Conservation (phyloP, 2,329 filamentous ascomycete genomes). For the Ophiostoma sp. region DNA sequence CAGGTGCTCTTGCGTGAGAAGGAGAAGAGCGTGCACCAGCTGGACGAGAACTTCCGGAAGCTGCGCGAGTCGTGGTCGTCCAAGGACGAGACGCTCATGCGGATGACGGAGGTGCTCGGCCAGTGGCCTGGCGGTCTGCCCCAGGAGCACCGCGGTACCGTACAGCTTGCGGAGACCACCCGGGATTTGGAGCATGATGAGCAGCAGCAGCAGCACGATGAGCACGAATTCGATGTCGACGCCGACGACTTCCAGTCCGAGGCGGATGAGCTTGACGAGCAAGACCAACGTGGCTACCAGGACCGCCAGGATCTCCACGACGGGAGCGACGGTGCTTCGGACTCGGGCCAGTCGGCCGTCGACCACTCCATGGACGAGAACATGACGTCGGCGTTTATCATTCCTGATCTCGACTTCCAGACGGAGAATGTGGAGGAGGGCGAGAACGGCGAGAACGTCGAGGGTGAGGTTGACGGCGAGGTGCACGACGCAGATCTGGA, state of each 20-base stretch:
- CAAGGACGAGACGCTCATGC: conserved; percentile 30
- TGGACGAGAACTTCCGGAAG: conserved; percentile 31
- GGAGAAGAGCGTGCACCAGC: conserved; percentile 30
- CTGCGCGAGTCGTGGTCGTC: conserved; percentile 30
- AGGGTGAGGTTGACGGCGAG: conserved; percentile 6
- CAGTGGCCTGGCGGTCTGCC: conserved; percentile 24
- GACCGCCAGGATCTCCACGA: not conserved
- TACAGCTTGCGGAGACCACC: conserved; percentile 16
- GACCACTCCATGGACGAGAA: conserved; percentile 31
- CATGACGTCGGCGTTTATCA: conserved; percentile 34
- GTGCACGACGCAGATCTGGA: conserved; percentile 7
- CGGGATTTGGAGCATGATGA: not conserved
- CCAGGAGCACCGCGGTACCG: conserved; percentile 10
- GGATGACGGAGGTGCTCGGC: conserved; percentile 27
- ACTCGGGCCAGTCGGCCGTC: conserved; percentile 20
- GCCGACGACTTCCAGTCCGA: conserved; percentile 20
- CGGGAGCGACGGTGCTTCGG: conserved; percentile 19
- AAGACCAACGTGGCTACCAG: not conserved
- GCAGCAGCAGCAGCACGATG: not conserved
- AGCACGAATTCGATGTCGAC: conserved; percentile 22
- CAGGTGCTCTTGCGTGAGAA: conserved; percentile 27
- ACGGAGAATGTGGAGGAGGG: conserved; percentile 16
- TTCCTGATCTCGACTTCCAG: conserved; percentile 31
- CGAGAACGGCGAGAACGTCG: not conserved
- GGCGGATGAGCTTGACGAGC: not conserved